Evolutionary conservation across 73 alveolate species (phyloP), one percentile per base, ranked within the genome.

Genomic region (Paramecium sexaurelia): DNA sequence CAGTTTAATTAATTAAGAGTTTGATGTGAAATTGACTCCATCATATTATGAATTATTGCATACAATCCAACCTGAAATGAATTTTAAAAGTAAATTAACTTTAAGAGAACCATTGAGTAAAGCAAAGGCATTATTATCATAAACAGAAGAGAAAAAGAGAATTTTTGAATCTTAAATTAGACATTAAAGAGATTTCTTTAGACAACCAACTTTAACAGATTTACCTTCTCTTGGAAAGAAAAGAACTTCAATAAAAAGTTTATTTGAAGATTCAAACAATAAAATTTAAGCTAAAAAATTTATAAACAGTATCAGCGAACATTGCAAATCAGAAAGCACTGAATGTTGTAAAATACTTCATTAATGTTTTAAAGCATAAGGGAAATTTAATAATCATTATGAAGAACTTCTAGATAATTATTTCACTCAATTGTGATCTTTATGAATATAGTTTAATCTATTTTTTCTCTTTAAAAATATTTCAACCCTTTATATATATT

Each of bases 341-440:
- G 83, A 61, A 26, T 61, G 83, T 32, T 61, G 83, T 61, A 61
- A 61, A 32, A 61, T 61, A 13, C 83, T 61, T 10, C 83, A 61
- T 61, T 29, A 61, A 61, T 61, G 83, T 61, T 61, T 45, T 8
- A 61, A 61, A 24, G 83, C 45, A 8, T 13, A 61, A 24, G 83
- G 83, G 5, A 61, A 8, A 61, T 61, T 61, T 26, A 61, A 61
- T 61, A 61, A 26, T 61, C 83, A 61, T 24, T 61, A 22, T 61
- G 83, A 61, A 61, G 83, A 61, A 13, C 20, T 61, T 29, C 43
- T 61, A n/a, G 83, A 61, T 61, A 61, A 61, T 32, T 61, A 61
- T 45, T 61, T 29, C 26, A 32, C 83, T 13, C 26, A 61, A 32
- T 9, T 61, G 39, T 61, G 83, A 61, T 6, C 32, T 6, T 51